A percentile compares a stretch with the other conserved stretches of the same genome.
phyloP scores from a whole-genome alignment of 345 rosid species.

The Pugionium cornutum region DNA sequence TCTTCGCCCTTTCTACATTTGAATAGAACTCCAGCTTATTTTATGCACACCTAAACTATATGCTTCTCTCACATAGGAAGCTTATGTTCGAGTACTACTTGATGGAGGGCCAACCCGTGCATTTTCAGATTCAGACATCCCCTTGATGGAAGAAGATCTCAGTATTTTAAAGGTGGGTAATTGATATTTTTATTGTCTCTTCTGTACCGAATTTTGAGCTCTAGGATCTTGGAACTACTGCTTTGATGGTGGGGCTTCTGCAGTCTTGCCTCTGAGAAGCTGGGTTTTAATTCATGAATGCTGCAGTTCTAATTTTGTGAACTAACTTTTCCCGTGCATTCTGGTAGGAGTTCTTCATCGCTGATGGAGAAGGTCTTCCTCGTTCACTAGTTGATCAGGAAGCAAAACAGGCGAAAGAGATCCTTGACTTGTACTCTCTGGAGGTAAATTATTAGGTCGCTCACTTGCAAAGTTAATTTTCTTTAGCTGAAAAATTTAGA shows the following conservation, averaged over 20 bases:
- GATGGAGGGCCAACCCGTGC: constrained; percentile 97
- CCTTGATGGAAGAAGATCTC: constrained; percentile 83
- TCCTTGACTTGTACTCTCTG: constrained; percentile 70
- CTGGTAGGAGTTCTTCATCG: constrained; percentile 83
- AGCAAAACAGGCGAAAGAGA: constrained; percentile 69
- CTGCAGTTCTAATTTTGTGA: neutral
- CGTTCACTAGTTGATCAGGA: constrained; percentile 84
- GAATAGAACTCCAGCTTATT: constrained; percentile 11
- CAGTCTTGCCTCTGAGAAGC: neutral
- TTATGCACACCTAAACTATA: constrained; percentile 3
- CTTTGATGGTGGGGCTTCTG: neutral
- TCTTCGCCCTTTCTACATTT: constrained; percentile 20
- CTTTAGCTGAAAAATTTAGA: neutral
- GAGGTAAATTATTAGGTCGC: constrained; percentile 53
- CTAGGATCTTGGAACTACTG: neutral
- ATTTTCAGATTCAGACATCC: constrained; percentile 74
- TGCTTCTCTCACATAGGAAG: constrained; percentile 55
- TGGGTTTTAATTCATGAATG: neutral
- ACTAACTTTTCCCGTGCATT: constrained; percentile 27
- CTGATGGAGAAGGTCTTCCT: constrained; percentile 93
- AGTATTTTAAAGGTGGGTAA: constrained; percentile 61
- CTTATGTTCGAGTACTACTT: constrained; percentile 75
- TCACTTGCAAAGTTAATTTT: neutral
- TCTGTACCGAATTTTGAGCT: constrained; percentile 9
- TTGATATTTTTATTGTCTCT: neutral